Base-by-base conservation (phyloP, 2,329 filamentous ascomycete species). In the Claviceps spartinae region DNA sequence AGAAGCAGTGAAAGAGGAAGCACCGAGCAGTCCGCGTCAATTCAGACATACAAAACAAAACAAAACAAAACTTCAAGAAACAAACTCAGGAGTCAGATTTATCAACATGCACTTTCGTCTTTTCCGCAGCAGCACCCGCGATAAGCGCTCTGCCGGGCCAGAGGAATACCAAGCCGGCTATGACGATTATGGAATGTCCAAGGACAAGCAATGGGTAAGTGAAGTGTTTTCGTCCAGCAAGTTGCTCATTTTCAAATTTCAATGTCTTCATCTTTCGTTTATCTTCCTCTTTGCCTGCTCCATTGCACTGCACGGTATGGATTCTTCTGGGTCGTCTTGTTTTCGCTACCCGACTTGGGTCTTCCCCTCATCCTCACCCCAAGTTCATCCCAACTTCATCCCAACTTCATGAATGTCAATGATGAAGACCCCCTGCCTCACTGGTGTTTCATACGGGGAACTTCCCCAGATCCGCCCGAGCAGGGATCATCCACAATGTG, bases 161-260 rank as follows among this genome's bases (percentile, higher is more conserved):
- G 58, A 56, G 54, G 30, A 56, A 57, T 59, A 62, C 53, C 14
- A 22, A 9, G 42, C 20, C 1, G 30, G 45, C 4, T 47, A 47
- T 42, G 43, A 51, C 37, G 37, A 47, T 8, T 47, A 47, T n/a
- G 34, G 43, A 13, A 34, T 40, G 24, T n/a, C 22, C 5, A 60
- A 63, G 52, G 72, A 75, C 60, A 77, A 77, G 64, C 66, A 73
- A 57, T 76, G 73, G 73, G 73, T 76, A 65, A 61, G 69, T 65
- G 52, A 48, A 47, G 53, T 22, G 14, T 24, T 51, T 5, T 34
- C 30, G 11, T 9, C 3, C 9, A 34, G 30, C 30, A 11, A 34
- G 30, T 34, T 34, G 30, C 30, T 46, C 16, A 14, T 47, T 47
- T 37, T 22, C 14, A 2, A 14, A 37, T 47, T 37, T 22, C 14